Evolutionary conservation across 73 alveolate genomes (phyloP).

Genomic region (Tetrahymena borealis): DNA sequence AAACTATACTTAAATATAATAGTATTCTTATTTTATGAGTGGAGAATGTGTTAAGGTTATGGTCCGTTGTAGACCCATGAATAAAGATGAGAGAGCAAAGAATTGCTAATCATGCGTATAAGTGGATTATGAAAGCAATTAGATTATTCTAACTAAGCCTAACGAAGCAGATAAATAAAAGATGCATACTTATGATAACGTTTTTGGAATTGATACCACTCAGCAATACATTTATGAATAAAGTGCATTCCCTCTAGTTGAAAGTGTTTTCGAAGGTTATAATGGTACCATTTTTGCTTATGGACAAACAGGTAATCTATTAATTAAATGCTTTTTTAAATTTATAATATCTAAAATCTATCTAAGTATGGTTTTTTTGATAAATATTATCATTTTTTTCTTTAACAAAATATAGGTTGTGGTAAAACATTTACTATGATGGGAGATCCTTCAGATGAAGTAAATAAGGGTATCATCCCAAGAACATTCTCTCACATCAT

Average conservation of each 20-base stretch:
- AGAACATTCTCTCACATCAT: constrained; percentile 8
- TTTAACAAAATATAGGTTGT: not conserved
- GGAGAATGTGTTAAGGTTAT: constrained; percentile 77
- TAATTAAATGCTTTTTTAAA: not conserved
- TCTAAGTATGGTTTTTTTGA: not conserved
- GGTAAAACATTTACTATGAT: constrained; percentile 28
- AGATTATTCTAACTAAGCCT: constrained; percentile 44
- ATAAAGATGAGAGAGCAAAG: constrained; percentile 43
- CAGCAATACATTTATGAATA: constrained; percentile 65
- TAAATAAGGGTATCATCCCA: constrained; percentile 14
- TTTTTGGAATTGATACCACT: constrained; percentile 59
- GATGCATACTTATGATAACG: constrained; percentile 68
- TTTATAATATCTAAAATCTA: no score
- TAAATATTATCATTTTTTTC: not conserved
- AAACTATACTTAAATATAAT: not conserved
- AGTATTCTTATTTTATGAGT: constrained; percentile 33
- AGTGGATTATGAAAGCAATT: not conserved
- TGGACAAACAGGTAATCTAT: constrained; percentile 59
- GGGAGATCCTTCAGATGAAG: constrained; percentile 21
- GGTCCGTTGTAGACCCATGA: constrained; percentile 76
- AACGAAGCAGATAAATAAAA: constrained; percentile 37
- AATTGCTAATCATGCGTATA: not conserved
- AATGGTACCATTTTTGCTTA: constrained; percentile 87
- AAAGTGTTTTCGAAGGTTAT: constrained; percentile 70
- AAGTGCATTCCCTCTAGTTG: constrained; percentile 64